These are phyloP conservation scores for Parathielavia hyrcaniae DNA, from an alignment of 495 filamentous ascomycete genomes.

Conservation along the genomic window DNA sequence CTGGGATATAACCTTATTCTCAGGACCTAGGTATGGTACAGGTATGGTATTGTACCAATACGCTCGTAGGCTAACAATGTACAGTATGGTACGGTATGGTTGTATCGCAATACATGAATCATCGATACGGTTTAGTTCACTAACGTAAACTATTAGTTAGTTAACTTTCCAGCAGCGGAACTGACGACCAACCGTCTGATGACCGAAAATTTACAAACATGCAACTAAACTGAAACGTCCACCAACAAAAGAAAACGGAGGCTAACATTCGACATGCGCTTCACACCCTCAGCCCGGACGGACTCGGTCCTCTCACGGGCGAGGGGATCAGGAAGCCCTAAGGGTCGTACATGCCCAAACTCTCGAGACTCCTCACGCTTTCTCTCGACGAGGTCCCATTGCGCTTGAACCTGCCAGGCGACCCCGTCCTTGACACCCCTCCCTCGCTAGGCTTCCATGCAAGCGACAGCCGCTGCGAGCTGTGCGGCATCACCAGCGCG, in stretches of 20 bases:
- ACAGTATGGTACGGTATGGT: too few relatives aligned
- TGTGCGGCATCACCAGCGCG: background rate
- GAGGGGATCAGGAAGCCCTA: constrained; percentile 24
- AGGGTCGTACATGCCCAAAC: constrained; percentile 21
- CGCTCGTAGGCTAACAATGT: too few relatives aligned
- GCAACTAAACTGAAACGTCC: too few relatives aligned
- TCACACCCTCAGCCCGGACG: constrained; percentile 11
- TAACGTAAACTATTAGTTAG: too few relatives aligned
- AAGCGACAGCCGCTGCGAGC: constrained; percentile 1
- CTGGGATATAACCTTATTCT: too few relatives aligned
- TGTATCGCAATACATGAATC: too few relatives aligned
- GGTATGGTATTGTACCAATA: too few relatives aligned
- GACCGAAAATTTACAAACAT: too few relatives aligned
- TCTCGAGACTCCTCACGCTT: constrained; percentile 20
- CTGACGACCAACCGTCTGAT: too few relatives aligned
- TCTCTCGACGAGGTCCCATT: background rate
- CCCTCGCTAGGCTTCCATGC: constrained; percentile 1
- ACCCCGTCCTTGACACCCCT: background rate
- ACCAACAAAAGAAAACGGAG: constrained; percentile 4
- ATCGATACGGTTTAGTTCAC: too few relatives aligned
- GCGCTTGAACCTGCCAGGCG: constrained; percentile 2
- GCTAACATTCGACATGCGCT: background rate
- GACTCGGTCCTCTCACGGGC: constrained; percentile 12
- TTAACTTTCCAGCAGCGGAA: too few relatives aligned
- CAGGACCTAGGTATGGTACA: too few relatives aligned